Evolutionary conservation across 108 stramenopile species (phyloP), one percentile per base, ranked within the genome.

Genomic region (Nitzschia inconspicua): DNA sequence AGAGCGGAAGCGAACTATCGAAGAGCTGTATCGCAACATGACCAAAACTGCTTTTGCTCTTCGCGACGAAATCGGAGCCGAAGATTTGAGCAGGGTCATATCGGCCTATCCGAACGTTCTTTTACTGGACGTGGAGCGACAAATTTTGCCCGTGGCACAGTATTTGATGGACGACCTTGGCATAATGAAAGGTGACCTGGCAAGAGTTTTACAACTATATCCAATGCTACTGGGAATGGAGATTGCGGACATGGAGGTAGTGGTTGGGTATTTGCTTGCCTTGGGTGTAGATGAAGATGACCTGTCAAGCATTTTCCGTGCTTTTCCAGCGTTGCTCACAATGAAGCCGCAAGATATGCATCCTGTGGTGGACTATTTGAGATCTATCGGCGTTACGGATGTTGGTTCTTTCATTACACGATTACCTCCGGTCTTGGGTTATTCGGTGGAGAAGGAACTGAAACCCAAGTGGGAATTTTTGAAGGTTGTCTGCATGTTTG

Each of bases 381-480:
- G 66, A 11, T 23, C 41, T 4, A 81, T 86, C 53, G 88, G 88
- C 10, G 68, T 89, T 4, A 36, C 63, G 26, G 76, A 89, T 43
- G 57, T 86, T 64, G 88, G 88, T 19, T 25, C 84, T 51, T 86
- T 89, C 50, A 55, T 89, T 1, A 80, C 88, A 37, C 67, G 79
- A 46, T 47, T 89, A 7, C 88, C 88, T 2, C 84, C 88, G 13
- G 73, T 89, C 8, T 59, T 89, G 48, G 85, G 83, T 26, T 89
- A 89, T 68, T 84, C 80, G 14, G 83, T 89, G 7, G 80, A 86
- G 14, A 64, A 75, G 1, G 84, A 89, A 14, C 55, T 89, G 29
- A 48, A 59, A 47, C 88, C 88, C n/a, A 89, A 89, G 57, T 89
- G 88, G 88, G 70, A 85, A 56, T 84, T 67, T 50, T 53, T 89